phyloP scores from a whole-genome alignment of 108 stramenopile species.

The Nitzschia sp. region DNA sequence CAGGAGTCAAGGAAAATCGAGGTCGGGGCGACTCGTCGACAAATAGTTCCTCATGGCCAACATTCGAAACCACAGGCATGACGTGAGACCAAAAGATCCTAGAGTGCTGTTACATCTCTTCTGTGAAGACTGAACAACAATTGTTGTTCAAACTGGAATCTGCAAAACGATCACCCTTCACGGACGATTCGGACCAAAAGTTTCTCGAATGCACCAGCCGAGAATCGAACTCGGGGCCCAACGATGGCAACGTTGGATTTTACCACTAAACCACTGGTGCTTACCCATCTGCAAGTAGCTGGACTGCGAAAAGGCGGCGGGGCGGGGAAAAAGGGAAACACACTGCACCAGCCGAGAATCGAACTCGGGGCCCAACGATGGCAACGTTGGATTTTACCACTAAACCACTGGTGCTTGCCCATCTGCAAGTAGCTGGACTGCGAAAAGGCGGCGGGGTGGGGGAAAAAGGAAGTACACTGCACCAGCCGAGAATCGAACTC shows the following conservation, averaged over 20 bases:
- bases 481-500: constrained; percentile 83
- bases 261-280: constrained; percentile 82
- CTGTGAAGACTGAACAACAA: too few species aligned
- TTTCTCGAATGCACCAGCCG: constrained; percentile 51
- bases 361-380: constrained; percentile 86
- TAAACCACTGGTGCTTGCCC: constrained; percentile 62
- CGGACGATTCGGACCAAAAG: too few species aligned
- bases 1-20: too few species aligned
- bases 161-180: too few species aligned
- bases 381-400: constrained; percentile 88
- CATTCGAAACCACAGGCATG: too few species aligned
- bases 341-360: constrained; percentile 74
- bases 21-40: too few species aligned
- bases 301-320: background rate
- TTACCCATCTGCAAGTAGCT: background rate
- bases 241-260: constrained; percentile 88
- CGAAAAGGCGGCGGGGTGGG: too few species aligned
- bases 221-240: constrained; percentile 85
- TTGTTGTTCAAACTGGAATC: too few species aligned
- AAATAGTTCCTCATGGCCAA: too few species aligned
- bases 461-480: constrained; percentile 20
- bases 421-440: too few species aligned
- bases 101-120: too few species aligned
- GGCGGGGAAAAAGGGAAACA: background rate
- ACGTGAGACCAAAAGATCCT: too few species aligned